Base-by-base conservation (phyloP, 106 monocot species). In the Dendrobium nobile region DNA sequence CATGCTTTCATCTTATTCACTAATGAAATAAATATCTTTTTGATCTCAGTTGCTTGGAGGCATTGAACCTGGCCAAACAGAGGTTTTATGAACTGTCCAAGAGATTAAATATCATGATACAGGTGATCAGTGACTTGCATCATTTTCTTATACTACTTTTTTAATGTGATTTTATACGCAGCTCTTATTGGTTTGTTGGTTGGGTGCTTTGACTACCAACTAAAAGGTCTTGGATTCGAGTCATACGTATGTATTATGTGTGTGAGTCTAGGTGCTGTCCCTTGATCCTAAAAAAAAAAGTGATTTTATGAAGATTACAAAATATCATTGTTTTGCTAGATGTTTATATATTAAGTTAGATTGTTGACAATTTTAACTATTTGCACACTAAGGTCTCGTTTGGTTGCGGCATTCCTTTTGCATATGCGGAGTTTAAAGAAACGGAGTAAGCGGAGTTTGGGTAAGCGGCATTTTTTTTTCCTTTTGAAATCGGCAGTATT, bases 11-110 rank as follows among this genome's bases (percentile, higher is more conserved):
- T 70, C 9, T 70, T 37, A 27, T 70, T 22, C 22, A 26, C 22
- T 65, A 24, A 7, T 65, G 64, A 65, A 65, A 24, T 0, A 26
- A 65, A 22, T 26, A 1, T 43, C 15, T 43, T 43, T 74, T 70
- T 70, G 27, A 70, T 70, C 33, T 70, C 43, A 74, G 74, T 41
- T 74, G 74, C 43, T 43, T 74, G 74, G 43, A 74, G 42, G 74
- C 74, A 42, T 74, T 74, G 17, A 74, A 74, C 42, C 42, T 74
- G 9, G 74, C 74, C 40, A 74, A 74, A 15, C 74, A 41, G 19
- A 41, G 74, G 74, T 74, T 74, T 74, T 74, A 74, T 74, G 74
- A 74, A 20, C 19, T 74, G 74, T 74, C 74, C 41, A 74, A 74
- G 42, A 74, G 74, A 74, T 74, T 74, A 20, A 74, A 74, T 41